These are phyloP conservation scores for Xylariales sp. DNA, from an alignment of 2,329 filamentous ascomycete genomes.

Conservation along the genomic window DNA sequence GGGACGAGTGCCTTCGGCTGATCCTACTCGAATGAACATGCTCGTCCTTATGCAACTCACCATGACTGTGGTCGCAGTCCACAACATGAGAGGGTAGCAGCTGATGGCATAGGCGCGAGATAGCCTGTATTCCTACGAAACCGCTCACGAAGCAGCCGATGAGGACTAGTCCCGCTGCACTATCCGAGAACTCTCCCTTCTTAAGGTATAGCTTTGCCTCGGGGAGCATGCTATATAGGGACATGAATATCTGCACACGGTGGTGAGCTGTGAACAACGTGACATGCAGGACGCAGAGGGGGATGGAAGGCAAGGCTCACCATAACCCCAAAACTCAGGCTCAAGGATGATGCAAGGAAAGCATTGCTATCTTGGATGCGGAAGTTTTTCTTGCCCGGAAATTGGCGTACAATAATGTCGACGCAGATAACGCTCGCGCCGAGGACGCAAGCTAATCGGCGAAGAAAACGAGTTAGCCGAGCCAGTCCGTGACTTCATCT, in stretches of 20 bases:
- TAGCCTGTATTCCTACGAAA: conserved; percentile 69
- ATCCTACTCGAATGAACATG: conserved; percentile 18
- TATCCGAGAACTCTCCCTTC: conserved; percentile 62
- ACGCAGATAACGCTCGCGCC: conserved; percentile 84
- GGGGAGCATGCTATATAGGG: conserved; percentile 89
- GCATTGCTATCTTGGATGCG: conserved; percentile 83
- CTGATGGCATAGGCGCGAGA: conserved; percentile 69
- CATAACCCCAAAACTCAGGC: conserved; percentile 95
- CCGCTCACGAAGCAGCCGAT: conserved; percentile 67
- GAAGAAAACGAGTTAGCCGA: background rate
- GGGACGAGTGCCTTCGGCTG: conserved; percentile 18
- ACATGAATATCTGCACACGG: conserved; percentile 71
- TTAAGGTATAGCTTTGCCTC: conserved; percentile 75
- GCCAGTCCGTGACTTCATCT: conserved; percentile 16
- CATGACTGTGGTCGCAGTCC: conserved; percentile 72
- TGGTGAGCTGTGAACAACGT: conserved; percentile 1
- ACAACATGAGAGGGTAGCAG: conserved; percentile 76
- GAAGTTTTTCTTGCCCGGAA: conserved; percentile 74
- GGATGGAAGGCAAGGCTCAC: conserved; percentile 45
- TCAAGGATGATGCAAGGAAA: conserved; percentile 84
- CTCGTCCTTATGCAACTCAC: conserved; percentile 38
- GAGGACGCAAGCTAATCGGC: conserved; percentile 53
- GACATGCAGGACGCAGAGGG: background rate
- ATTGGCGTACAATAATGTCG: conserved; percentile 68
- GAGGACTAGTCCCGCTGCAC: conserved; percentile 63